Percentiles rank a stretch among this genome's conserved stretches.
Conservation (phyloP, 1,139 yeast species). For the Protomyces pachydermus region DNA sequence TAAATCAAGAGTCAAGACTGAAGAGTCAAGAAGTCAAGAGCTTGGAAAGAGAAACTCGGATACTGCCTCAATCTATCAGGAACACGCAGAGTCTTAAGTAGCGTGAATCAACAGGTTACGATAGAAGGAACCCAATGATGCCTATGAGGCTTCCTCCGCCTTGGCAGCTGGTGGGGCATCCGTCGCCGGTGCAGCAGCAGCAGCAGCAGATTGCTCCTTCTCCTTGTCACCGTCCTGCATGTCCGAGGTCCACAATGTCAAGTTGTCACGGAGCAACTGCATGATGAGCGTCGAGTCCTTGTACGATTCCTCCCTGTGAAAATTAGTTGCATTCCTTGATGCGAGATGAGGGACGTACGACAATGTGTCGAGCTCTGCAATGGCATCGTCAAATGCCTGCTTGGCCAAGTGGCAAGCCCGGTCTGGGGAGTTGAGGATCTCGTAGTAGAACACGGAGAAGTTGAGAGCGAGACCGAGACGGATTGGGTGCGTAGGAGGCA, state of each 20-base stretch:
- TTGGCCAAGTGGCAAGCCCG: slow-evolving; percentile 98
- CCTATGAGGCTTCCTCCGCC: slow-evolving; percentile 9
- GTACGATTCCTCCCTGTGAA: slow-evolving; percentile 72
- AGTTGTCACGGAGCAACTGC: slow-evolving; percentile 97
- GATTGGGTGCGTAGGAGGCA: slow-evolving; percentile 98
- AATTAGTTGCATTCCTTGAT: no score
- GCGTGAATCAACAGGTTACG: not conserved
- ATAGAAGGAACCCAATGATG: not conserved
- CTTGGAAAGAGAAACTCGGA: not conserved
- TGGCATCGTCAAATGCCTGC: slow-evolving; percentile 98
- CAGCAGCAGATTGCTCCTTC: slow-evolving; percentile 45
- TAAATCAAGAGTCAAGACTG: not conserved
- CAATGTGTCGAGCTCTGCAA: slow-evolving; percentile 94
- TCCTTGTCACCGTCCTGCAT: slow-evolving; percentile 60
- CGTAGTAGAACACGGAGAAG: slow-evolving; percentile 97
- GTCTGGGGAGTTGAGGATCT: slow-evolving; percentile 95
- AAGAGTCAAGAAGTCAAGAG: not conserved
- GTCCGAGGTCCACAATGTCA: slow-evolving; percentile 75
- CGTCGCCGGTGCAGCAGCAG: slow-evolving; percentile 43
- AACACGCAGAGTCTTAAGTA: no score
- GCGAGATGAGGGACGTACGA: slow-evolving; percentile 40
- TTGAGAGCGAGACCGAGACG: slow-evolving; percentile 96
- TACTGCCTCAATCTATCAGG: no score
- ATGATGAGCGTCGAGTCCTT: slow-evolving; percentile 96
- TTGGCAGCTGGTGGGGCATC: slow-evolving; percentile 32